Base-by-base conservation (phyloP, 306 rosid species). In the Macrotyloma uniflorum region DNA sequence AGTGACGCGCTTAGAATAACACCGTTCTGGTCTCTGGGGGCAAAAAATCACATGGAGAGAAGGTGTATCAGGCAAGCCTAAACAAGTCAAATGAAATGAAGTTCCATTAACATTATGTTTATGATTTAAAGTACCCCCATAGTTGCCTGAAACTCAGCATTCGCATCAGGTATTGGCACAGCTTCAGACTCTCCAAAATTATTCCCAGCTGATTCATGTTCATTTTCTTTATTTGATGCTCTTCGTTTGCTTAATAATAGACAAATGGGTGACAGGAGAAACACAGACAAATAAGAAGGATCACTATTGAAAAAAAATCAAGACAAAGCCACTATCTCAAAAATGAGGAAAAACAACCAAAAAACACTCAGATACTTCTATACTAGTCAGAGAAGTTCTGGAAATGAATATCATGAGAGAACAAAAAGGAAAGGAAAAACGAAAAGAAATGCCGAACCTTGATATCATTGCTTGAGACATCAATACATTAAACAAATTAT, bases 81-180 rank as follows among this genome's bases (percentile, higher is more conserved):
- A 82, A 33, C 35, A 36, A 30, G 72, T 62, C 5, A 62, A 51
- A 49, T 51, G 54, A 49, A 65, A 70, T 70, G 1, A 30, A 59
- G 28, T 65, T 19, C 40, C 64, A 76, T 54, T 55, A 79, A 69
- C 72, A 63, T 23, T 18, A 68, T 11, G 14, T 43, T 55, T 62
- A 71, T 42, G 47, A 45, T 72, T 51, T 18, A 47, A 45, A 16
- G 33, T 82, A 93, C 97, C 92, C 80, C 82, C 47, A 70, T 72
- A 19, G 90, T 66, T 72, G 85, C 83, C 83, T 77, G 90, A 79
- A 85, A 35, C 70, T 79, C 86, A 51, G 86, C 87, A 89, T 87
- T 83, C 8, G 85, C 83, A 78, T 82, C 88, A 64, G 86, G 83
- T 51, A 86, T 87, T 51, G 97, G 86, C 58, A 77, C 82, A 58